Percentiles rank a stretch among this genome's conserved stretches.
These are phyloP conservation scores for Aureobasidium sp. DNA, from an alignment of 2,329 filamentous ascomycete species.

Conservation along the genomic window DNA sequence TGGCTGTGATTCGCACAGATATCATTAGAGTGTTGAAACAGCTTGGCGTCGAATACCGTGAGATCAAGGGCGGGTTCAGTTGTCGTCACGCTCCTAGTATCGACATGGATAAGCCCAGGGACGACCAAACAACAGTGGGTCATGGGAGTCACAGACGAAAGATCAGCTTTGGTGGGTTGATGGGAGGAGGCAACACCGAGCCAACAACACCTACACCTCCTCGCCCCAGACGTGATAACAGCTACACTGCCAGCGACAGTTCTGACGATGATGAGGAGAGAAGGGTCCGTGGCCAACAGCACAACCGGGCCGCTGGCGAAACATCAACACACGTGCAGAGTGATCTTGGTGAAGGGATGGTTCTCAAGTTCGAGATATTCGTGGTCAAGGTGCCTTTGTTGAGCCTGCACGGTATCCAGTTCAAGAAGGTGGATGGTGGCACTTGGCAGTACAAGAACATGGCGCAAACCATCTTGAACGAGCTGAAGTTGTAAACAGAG, in stretches of 20 bases:
- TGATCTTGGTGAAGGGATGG: slow-evolving; percentile 75
- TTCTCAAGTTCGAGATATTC: slow-evolving; percentile 87
- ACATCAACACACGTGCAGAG: slow-evolving; percentile 88
- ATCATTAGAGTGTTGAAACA: slow-evolving; percentile 83
- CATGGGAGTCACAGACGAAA: slow-evolving; percentile 56
- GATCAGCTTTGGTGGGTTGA: slow-evolving; percentile 74
- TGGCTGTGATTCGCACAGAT: slow-evolving; percentile 75
- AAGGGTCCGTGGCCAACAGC: background rate
- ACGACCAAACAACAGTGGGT: slow-evolving; percentile 31
- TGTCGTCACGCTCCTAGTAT: slow-evolving; percentile 87
- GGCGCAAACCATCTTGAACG: slow-evolving; percentile 88
- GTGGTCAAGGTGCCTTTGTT: slow-evolving; percentile 96
- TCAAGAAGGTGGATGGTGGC: slow-evolving; percentile 90
- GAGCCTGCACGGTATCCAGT: slow-evolving; percentile 89
- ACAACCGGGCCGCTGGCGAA: slow-evolving; percentile 59
- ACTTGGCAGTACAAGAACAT: slow-evolving; percentile 99
- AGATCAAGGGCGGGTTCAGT: slow-evolving; percentile 88
- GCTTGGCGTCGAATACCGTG: slow-evolving; percentile 80
- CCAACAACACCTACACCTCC: slow-evolving; percentile 57
- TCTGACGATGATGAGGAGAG: slow-evolving; percentile 32
- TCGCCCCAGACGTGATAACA: slow-evolving; percentile 44
- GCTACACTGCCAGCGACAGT: slow-evolving; percentile 78
- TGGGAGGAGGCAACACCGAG: slow-evolving; percentile 49
- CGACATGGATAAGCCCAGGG: slow-evolving; percentile 53
- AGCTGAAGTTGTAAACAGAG: slow-evolving; percentile 58